A percentile compares a stretch with the other conserved stretches of the same genome.
Conservation (phyloP, 257 asterid genomes). For the Henckelia pumila region DNA sequence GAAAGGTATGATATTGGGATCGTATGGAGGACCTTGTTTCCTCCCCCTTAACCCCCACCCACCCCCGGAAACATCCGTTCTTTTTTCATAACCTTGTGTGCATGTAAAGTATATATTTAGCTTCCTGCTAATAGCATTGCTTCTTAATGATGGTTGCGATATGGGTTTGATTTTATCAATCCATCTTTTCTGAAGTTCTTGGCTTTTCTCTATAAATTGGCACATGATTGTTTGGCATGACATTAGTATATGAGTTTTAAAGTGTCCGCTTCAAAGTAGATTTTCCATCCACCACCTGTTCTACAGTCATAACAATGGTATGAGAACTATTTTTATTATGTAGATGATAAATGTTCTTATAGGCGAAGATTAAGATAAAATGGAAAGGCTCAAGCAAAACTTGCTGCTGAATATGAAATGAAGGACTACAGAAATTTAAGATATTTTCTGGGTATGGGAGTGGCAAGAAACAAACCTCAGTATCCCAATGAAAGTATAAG, state of each 20-base stretch:
- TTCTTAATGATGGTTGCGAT: not conserved
- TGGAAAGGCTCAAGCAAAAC: no score
- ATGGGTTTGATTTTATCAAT: not conserved
- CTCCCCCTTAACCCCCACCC: no score
- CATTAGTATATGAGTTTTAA: not conserved
- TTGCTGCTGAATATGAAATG: no score
- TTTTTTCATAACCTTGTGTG: not conserved
- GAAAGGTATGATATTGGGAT: slow-evolving; percentile 56
- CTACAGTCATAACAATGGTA: no score
- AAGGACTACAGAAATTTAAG: no score
- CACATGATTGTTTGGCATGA: not conserved
- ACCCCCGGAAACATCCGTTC: not conserved
- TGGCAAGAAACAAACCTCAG: no score
- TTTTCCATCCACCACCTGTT: not conserved
- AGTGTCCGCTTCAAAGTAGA: not conserved
- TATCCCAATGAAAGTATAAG: no score
- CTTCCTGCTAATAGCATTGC: not conserved
- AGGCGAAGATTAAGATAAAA: no score
- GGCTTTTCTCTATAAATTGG: no score
- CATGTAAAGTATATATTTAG: not conserved
- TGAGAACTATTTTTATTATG: no score
- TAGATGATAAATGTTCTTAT: no score
- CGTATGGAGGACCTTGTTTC: slow-evolving; percentile 2
- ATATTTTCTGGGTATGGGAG: no score
- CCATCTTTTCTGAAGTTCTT: slow-evolving; percentile 4